phyloP scores from a whole-genome alignment of 768 basidiomycete species.

The Panus rudis region DNA sequence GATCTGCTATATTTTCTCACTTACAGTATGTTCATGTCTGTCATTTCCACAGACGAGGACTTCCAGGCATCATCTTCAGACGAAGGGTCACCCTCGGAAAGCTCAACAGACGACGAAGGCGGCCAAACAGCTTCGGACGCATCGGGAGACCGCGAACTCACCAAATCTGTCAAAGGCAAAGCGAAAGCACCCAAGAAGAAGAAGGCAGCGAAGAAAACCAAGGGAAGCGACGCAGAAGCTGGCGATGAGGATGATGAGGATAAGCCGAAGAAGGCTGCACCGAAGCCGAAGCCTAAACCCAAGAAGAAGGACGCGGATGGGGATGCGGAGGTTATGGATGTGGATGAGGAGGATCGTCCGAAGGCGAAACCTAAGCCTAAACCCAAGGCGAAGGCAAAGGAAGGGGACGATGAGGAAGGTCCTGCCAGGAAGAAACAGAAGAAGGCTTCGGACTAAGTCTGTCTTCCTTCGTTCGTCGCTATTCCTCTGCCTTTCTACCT shows the following conservation, averaged over 20 bases:
- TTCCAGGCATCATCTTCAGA: constrained; percentile 85
- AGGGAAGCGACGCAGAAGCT: constrained; percentile 21
- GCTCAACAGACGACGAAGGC: constrained; percentile 59
- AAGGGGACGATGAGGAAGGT: constrained; percentile 35
- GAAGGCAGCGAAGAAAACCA: constrained; percentile 26
- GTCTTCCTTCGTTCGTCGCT: not conserved
- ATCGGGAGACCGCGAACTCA: constrained; percentile 67
- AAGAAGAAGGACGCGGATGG: constrained; percentile 37
- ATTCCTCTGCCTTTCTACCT: not conserved
- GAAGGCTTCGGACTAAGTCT: constrained; percentile 35
- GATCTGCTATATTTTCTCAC: not conserved
- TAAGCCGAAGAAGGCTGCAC: constrained; percentile 40
- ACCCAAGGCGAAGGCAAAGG: constrained; percentile 36
- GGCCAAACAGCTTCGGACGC: constrained; percentile 81
- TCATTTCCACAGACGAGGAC: constrained; percentile 74
- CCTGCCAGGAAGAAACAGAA: constrained; percentile 76
- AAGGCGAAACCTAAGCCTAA: constrained; percentile 36
- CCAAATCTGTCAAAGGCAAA: constrained; percentile 32
- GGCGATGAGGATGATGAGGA: constrained; percentile 32
- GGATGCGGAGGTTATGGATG: constrained; percentile 36
- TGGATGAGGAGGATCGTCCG: constrained; percentile 22
- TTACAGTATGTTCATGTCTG: constrained; percentile 8
- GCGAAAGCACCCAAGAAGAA: constrained; percentile 36
- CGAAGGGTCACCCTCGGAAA: constrained; percentile 78
- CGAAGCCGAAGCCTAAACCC: constrained; percentile 41